Evolutionary conservation across 2,329 filamentous ascomycete genomes (phyloP).

Genomic region (Corinectria fuckeliana): DNA sequence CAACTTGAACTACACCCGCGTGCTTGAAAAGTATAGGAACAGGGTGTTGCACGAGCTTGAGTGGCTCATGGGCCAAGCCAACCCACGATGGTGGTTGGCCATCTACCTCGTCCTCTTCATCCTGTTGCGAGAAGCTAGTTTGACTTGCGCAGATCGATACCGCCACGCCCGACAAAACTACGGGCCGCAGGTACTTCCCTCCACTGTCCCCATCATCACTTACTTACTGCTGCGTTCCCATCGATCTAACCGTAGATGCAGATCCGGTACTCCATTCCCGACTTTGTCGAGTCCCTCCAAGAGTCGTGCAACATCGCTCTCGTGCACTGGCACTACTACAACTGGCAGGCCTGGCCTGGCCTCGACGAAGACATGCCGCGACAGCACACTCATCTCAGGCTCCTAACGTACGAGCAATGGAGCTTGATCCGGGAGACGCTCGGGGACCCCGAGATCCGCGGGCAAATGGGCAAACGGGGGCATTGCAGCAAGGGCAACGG

Average conservation of each 20-base stretch:
- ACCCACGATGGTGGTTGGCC: conserved; percentile 41
- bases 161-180: conserved; percentile 51
- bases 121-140: conserved; percentile 50
- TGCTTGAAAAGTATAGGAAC: conserved; percentile 45
- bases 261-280: conserved; percentile 47
- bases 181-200: conserved; percentile 32
- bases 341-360: conserved; percentile 41
- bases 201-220: too few species aligned
- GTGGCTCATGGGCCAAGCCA: conserved; percentile 42
- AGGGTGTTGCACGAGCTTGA: conserved; percentile 46
- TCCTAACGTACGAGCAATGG: conserved; percentile 42
- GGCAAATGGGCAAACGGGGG: too few species aligned
- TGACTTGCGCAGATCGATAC: conserved; percentile 48
- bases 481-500: conserved; percentile 37
- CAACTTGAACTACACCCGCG: conserved; percentile 46
- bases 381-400: conserved; percentile 29
- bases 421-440: conserved; percentile 43
- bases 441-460: conserved; percentile 25
- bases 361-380: conserved; percentile 26
- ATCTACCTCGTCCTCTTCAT: conserved; percentile 51
- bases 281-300: conserved; percentile 53
- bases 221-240: too few species aligned
- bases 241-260: conserved; percentile 20
- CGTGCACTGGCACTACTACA: conserved; percentile 59
- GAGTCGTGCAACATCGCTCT: conserved; percentile 54